Percentiles rank a stretch among this genome's conserved stretches.
Conservation (phyloP, 129 eudicot genomes). For the Apium graveolens region DNA sequence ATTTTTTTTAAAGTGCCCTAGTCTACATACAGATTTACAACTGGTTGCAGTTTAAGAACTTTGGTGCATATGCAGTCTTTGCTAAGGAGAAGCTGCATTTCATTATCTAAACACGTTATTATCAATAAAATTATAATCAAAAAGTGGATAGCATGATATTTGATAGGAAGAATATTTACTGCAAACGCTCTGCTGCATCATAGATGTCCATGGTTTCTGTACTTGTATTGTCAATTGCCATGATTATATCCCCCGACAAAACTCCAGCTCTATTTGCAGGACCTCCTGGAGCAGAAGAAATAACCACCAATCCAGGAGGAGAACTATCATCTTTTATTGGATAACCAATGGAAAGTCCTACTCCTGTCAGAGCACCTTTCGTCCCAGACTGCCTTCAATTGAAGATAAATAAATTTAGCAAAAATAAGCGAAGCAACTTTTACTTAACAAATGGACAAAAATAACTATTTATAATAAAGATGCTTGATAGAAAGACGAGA, state of each 20-base stretch:
- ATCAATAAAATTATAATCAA: background rate
- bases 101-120: background rate
- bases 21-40: background rate
- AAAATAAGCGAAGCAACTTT: background rate
- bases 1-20: background rate
- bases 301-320: slow-evolving; percentile 70
- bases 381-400: slow-evolving; percentile 99
- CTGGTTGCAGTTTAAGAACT: background rate
- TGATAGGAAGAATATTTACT: slow-evolving; percentile 37
- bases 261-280: slow-evolving; percentile 84
- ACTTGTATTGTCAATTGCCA: slow-evolving; percentile 61
- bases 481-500: background rate
- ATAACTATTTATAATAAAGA: background rate
- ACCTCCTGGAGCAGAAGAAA: slow-evolving; percentile 95
- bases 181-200: slow-evolving; percentile 96
- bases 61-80: background rate
- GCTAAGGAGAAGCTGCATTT: background rate
- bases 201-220: slow-evolving; percentile 85
- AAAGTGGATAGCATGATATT: background rate
- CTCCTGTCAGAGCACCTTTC: slow-evolving; percentile 79
- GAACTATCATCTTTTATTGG: slow-evolving; percentile 57
- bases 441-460: background rate
- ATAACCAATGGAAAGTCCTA: slow-evolving; percentile 93
- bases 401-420: slow-evolving; percentile 29
- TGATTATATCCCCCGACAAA: slow-evolving; percentile 67